Percentiles rank a stretch among this genome's conserved stretches.
phyloP scores from a whole-genome alignment of 1,284 basidiomycete species.

The Cryptococcus sp. region DNA sequence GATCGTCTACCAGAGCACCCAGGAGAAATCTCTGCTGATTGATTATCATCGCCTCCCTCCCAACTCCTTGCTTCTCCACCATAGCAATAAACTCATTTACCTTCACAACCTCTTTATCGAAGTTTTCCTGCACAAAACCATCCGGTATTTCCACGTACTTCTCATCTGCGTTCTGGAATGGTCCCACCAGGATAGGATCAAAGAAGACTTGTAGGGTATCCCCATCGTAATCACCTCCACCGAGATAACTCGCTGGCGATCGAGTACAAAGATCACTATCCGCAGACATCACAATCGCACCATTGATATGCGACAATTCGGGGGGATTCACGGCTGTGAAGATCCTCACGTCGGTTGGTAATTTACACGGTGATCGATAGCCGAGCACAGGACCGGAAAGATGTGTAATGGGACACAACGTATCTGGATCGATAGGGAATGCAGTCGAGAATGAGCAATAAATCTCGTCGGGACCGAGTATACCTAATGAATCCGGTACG shows the following conservation, averaged over 20 bases:
- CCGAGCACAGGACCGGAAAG: slow-evolving; percentile 27
- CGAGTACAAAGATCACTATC: slow-evolving; percentile 19
- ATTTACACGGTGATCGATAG: slow-evolving; percentile 35
- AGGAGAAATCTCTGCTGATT: slow-evolving; percentile 32
- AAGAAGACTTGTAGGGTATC: slow-evolving; percentile 35
- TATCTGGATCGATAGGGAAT: slow-evolving; percentile 17
- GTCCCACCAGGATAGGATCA: slow-evolving; percentile 22
- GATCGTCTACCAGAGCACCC: slow-evolving; percentile 17
- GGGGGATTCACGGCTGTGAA: slow-evolving; percentile 28
- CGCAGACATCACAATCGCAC: slow-evolving; percentile 38
- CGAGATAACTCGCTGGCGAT: slow-evolving; percentile 35
- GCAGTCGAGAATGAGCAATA: slow-evolving; percentile 23
- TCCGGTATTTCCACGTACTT: slow-evolving; percentile 12
- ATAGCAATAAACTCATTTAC: slow-evolving; percentile 24
- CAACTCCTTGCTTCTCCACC: slow-evolving; percentile 2
- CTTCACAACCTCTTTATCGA: slow-evolving; percentile 29
- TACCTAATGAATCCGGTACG: slow-evolving; percentile 28
- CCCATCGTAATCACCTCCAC: slow-evolving; percentile 43
- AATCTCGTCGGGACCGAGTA: slow-evolving; percentile 33
- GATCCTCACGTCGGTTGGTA: slow-evolving; percentile 36
- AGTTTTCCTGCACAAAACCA: slow-evolving; percentile 28
- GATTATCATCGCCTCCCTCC: slow-evolving; percentile 14
- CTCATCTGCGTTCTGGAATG: slow-evolving; percentile 29
- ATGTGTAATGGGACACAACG: slow-evolving; percentile 16
- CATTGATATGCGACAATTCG: slow-evolving; percentile 30